phyloP scores from a whole-genome alignment of 2,329 filamentous ascomycete genomes.

The Metarhizium guizhouense region DNA sequence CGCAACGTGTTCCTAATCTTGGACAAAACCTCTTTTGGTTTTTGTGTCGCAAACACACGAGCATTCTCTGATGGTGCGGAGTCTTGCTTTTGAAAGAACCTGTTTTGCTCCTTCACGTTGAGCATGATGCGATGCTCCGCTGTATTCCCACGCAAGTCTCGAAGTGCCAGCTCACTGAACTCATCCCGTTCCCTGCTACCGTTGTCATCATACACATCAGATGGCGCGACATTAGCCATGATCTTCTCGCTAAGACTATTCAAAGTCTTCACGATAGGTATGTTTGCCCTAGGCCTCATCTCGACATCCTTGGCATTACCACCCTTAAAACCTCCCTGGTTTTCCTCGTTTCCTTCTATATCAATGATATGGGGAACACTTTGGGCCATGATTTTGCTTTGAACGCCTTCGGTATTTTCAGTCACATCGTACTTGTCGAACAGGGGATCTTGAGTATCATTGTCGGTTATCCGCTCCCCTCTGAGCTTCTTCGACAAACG shows the following conservation, averaged over 20 bases:
- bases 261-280: constrained; percentile 80
- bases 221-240: constrained; percentile 75
- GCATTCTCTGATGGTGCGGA: constrained; percentile 36
- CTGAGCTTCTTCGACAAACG: constrained; percentile 83
- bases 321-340: constrained; percentile 70
- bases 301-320: constrained; percentile 86
- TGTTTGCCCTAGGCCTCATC: constrained; percentile 74
- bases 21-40: constrained; percentile 58
- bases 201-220: constrained; percentile 59
- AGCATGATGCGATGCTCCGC: constrained; percentile 73
- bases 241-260: constrained; percentile 92
- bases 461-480: constrained; percentile 75
- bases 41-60: constrained; percentile 56
- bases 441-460: constrained; percentile 65
- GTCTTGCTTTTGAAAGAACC: constrained; percentile 62
- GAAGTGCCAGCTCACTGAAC: constrained; percentile 65
- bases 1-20: constrained; percentile 55
- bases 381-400: constrained; percentile 47
- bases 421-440: constrained; percentile 79
- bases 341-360: constrained; percentile 87
- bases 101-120: constrained; percentile 79
- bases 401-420: constrained; percentile 50
- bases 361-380: constrained; percentile 85
- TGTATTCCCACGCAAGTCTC: constrained; percentile 67
- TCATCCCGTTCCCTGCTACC: constrained; percentile 56